Evolutionary conservation across 805 yeast genomes (phyloP).

Genomic region (Hanseniaspora hatyaiensis): DNA sequence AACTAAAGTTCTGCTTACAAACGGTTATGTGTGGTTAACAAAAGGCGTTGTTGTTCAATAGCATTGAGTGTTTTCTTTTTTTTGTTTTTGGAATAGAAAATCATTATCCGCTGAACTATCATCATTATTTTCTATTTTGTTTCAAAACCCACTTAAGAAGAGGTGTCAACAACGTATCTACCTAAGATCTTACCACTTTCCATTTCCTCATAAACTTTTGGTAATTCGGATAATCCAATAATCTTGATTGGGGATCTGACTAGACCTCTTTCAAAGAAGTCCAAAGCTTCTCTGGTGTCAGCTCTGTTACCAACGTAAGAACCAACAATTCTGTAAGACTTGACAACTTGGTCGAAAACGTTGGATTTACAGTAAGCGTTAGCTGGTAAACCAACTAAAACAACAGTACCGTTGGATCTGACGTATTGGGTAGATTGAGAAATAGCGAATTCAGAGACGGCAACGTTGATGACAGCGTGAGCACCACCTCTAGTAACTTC

Average conservation of each 20-base stretch:
- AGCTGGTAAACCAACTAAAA: conserved; percentile 50
- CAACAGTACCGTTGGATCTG: conserved; percentile 50
- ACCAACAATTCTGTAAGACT: conserved; percentile 37
- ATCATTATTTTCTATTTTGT: too few species aligned
- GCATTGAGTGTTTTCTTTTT: too few species aligned
- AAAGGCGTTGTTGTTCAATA: too few species aligned
- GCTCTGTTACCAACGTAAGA: conserved; percentile 44
- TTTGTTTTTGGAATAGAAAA: too few species aligned
- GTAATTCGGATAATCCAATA: conserved; percentile 62
- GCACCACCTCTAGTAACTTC: conserved; percentile 51
- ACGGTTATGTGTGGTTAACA: too few species aligned
- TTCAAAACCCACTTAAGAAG: too few species aligned
- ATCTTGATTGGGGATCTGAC: conserved; percentile 63
- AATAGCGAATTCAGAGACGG: conserved; percentile 45
- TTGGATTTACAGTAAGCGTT: conserved; percentile 38
- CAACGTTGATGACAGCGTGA: conserved; percentile 58
- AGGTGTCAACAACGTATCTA: conserved; percentile 73
- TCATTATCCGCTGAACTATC: too few species aligned
- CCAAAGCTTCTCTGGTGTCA: conserved; percentile 53
- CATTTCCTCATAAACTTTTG: conserved; percentile 63
- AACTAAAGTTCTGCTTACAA: too few species aligned
- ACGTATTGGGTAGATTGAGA: conserved; percentile 40
- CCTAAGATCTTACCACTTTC: conserved; percentile 75
- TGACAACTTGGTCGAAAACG: conserved; percentile 40
- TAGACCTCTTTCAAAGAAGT: conserved; percentile 60